Percentiles rank a stretch among this genome's conserved stretches.
These are phyloP conservation scores for Diutina catenulata DNA, from an alignment of 1,139 yeast genomes.

Conservation along the genomic window DNA sequence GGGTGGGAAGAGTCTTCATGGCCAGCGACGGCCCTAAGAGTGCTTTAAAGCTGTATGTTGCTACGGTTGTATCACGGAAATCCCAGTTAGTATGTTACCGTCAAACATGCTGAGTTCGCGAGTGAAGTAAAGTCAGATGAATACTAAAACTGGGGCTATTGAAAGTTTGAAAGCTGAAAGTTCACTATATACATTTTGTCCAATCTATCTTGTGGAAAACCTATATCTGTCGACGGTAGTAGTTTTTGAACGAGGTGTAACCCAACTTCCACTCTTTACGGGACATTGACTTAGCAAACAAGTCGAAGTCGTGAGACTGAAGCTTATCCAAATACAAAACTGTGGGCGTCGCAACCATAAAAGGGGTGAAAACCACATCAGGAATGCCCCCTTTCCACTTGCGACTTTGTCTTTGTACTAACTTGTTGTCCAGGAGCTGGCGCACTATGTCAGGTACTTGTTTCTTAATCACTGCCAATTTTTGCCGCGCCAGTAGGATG, in stretches of 20 bases:
- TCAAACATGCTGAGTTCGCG: too few relatives aligned
- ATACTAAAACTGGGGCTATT: too few relatives aligned
- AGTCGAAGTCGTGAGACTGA: conserved; percentile 55
- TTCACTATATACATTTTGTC: not conserved
- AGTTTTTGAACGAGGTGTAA: conserved; percentile 49
- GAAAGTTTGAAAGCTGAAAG: not conserved
- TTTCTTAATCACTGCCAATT: conserved; percentile 27
- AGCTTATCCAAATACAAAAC: conserved; percentile 47
- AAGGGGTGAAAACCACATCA: conserved; percentile 57
- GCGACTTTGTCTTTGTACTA: conserved; percentile 20
- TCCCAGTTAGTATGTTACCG: too few relatives aligned
- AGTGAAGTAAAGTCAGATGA: too few relatives aligned
- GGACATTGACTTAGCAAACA: conserved; percentile 35
- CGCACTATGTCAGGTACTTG: conserved; percentile 20
- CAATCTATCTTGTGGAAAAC: not conserved
- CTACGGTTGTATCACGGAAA: too few relatives aligned
- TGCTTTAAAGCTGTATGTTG: too few relatives aligned
- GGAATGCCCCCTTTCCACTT: conserved; percentile 42
- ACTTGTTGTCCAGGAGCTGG: conserved; percentile 16
- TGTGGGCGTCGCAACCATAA: conserved; percentile 58
- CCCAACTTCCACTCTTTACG: conserved; percentile 65
- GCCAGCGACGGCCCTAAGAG: too few relatives aligned
- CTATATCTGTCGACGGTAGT: conserved; percentile 29
- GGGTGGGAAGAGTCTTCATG: too few relatives aligned
- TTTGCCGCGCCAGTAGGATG: conserved; percentile 50